phyloP scores from a whole-genome alignment of 495 filamentous ascomycete species.

The Penicillium tannophilum region DNA sequence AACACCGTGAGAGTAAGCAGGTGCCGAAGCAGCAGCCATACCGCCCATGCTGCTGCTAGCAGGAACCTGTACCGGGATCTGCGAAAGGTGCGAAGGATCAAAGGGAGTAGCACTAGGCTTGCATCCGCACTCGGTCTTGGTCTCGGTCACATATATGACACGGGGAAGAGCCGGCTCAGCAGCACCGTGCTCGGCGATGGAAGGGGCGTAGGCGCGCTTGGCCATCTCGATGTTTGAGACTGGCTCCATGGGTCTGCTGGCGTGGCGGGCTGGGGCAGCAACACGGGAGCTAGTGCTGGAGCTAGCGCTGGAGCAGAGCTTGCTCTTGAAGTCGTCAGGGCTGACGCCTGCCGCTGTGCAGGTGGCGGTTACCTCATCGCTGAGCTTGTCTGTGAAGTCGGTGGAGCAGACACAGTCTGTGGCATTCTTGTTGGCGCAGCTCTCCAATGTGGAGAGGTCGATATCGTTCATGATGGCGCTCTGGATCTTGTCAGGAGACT shows the following conservation, averaged over 20 bases:
- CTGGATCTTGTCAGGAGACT: slow-evolving; percentile 6
- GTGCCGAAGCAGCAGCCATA: slow-evolving; percentile 15
- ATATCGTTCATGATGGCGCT: slow-evolving; percentile 10
- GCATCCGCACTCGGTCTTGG: slow-evolving; percentile 27
- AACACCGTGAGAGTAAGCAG: slow-evolving; percentile 17
- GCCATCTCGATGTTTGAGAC: slow-evolving; percentile 9
- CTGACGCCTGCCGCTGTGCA: slow-evolving; percentile 21
- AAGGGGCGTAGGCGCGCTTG: slow-evolving; percentile 26
- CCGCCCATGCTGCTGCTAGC: slow-evolving; percentile 19
- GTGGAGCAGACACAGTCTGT: slow-evolving; percentile 25
- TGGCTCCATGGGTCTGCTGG: slow-evolving; percentile 27
- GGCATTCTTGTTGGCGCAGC: slow-evolving; percentile 17
- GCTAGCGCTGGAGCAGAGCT: slow-evolving; percentile 13
- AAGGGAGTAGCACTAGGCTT: slow-evolving; percentile 17
- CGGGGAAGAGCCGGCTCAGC: slow-evolving; percentile 8
- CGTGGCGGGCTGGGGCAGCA: slow-evolving; percentile 23
- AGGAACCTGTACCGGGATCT: slow-evolving; percentile 30
- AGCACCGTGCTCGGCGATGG: not conserved
- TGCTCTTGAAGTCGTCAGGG: slow-evolving; percentile 8
- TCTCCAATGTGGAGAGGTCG: slow-evolving; percentile 8
- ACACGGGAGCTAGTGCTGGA: not conserved
- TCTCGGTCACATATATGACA: slow-evolving; percentile 31
- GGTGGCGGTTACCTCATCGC: slow-evolving; percentile 3
- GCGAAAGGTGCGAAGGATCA: slow-evolving; percentile 21
- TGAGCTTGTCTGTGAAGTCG: slow-evolving; percentile 12